phyloP scores from a whole-genome alignment of 306 rosid species.

The Corylus heterophylla region DNA sequence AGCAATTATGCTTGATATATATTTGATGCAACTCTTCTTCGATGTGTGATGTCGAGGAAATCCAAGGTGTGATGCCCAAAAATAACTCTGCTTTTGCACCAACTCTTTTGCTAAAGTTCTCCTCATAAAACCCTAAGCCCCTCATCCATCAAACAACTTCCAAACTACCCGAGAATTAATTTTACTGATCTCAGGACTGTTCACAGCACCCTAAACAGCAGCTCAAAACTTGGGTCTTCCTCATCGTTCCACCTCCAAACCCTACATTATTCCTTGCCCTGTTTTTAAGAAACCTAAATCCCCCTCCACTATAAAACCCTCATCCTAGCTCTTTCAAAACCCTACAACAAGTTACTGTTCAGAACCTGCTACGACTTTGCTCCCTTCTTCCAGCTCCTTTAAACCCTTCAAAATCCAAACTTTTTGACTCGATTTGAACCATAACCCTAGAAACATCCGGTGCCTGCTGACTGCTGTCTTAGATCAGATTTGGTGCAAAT shows the following conservation, averaged over 20 bases:
- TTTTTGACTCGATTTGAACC: background rate
- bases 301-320: background rate
- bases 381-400: background rate
- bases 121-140: background rate
- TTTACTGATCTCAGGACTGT: background rate
- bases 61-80: background rate
- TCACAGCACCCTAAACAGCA: background rate
- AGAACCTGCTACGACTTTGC: background rate
- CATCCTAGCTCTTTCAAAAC: background rate
- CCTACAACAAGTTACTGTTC: background rate
- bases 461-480: background rate
- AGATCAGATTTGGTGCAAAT: background rate
- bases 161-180: background rate
- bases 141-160: background rate
- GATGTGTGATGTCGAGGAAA: background rate
- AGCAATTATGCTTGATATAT: background rate
- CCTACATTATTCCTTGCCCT: background rate
- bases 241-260: background rate
- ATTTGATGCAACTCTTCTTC: background rate
- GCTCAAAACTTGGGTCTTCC: conserved; percentile 1
- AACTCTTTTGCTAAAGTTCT: background rate
- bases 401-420: background rate
- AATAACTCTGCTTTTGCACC: background rate
- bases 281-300: background rate
- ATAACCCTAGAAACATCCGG: background rate